phyloP scores from a whole-genome alignment of 129 eudicot genomes.

The Silybum marianum region DNA sequence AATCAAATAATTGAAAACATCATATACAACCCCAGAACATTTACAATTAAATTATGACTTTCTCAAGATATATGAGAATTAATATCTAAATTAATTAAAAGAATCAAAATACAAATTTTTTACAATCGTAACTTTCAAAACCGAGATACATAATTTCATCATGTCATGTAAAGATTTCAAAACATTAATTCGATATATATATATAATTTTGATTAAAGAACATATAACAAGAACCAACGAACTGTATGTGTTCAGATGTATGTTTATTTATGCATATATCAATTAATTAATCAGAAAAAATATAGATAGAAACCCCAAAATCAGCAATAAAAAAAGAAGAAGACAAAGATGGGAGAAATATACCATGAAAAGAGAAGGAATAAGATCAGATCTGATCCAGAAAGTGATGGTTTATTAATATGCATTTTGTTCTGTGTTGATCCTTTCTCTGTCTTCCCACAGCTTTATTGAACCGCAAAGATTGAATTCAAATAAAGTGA shows the following conservation, averaged over 20 bases:
- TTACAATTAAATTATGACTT: neutral
- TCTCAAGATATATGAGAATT: neutral
- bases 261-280: neutral
- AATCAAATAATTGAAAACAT: neutral
- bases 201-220: neutral
- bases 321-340: neutral
- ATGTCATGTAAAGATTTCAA: neutral
- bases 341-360: neutral
- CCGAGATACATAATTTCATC: neutral
- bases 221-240: neutral
- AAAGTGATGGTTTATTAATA: neutral
- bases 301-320: neutral
- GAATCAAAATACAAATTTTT: too few relatives aligned
- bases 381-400: constrained; percentile 28
- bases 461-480: constrained; percentile 88
- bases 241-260: neutral
- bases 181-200: neutral
- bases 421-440: constrained; percentile 33
- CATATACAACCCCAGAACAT: neutral
- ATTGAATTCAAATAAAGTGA: neutral
- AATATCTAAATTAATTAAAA: too few relatives aligned
- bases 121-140: neutral
- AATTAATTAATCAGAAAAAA: neutral
- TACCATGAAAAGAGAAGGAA: constrained; percentile 19
- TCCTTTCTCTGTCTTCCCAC: constrained; percentile 82